Percentiles rank a stretch among this genome's conserved stretches.
phyloP scores from a whole-genome alignment of 2,329 filamentous ascomycete genomes.

The Fusarium sp. region DNA sequence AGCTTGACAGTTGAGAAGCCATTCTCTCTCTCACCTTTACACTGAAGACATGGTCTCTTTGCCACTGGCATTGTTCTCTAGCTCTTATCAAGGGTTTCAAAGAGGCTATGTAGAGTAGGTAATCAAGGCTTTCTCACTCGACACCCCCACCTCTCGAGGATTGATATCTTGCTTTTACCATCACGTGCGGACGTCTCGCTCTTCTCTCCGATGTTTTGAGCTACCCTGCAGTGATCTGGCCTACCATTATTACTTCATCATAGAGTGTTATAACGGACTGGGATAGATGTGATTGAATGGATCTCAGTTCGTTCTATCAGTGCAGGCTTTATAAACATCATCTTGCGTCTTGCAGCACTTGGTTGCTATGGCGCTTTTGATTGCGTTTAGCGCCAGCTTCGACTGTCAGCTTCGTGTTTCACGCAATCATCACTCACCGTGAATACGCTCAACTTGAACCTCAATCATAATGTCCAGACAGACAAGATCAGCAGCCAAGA shows the following conservation, averaged over 20 bases:
- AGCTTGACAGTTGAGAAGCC: not conserved
- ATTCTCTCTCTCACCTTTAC: constrained; percentile 45
- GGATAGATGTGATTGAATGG: not conserved
- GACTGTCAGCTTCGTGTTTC: not conserved
- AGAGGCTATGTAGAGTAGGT: constrained; percentile 11
- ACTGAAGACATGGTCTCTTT: constrained; percentile 49
- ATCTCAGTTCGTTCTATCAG: no score
- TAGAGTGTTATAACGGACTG: rapidly evolving
- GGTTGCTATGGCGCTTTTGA: not conserved
- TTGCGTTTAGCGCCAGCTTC: constrained; percentile 2
- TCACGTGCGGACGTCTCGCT: constrained; percentile 35
- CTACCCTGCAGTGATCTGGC: constrained; percentile 5
- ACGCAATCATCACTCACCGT: no score
- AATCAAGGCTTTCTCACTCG: constrained; percentile 9
- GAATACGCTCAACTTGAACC: no score
- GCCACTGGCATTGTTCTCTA: constrained; percentile 45
- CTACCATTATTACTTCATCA: rapidly evolving
- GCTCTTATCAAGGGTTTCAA: no score
- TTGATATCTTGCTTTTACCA: constrained; percentile 8
- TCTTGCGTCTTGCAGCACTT: not conserved
- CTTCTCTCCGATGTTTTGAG: constrained; percentile 29
- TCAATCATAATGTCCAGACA: constrained; percentile 28
- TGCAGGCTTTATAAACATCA: no score
- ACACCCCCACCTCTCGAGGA: constrained; percentile 21
- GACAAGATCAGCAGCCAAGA: constrained; percentile 30